Base-by-base conservation (phyloP, 306 rosid genomes). In the Parietaria judaica region DNA sequence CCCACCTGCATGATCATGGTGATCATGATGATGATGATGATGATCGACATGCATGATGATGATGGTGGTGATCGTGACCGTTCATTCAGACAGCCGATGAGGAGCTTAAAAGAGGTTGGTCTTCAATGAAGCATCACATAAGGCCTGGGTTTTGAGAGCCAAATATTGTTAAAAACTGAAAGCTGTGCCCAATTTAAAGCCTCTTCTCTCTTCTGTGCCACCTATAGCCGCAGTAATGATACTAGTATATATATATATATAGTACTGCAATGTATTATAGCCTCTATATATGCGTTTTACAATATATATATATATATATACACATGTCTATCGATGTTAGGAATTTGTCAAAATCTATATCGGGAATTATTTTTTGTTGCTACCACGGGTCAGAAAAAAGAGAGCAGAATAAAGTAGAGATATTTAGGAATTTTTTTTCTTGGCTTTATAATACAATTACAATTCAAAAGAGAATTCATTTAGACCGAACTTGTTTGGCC, bases 161-260 rank as follows among this genome's bases (percentile, higher is more conserved):
- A 71, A 66, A 63, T 64, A 74, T 66, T 55, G 73, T 72, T 58
- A 59, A 78, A 70, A 56, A 34, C 75, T 66, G 74, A 60, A 67
- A 58, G 52, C 56, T 44, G 6, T 56, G 61, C 70, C 66, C 53
- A 65, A 47, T 36, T 9, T 49, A 4, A 49, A 49, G 13, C 1
- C 51, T 61, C n/a, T 9, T 55, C n/a, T 14, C 7, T 41, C 6
- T 51, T 11, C 53, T 23, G 31, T 7, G 53, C 53, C 13, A 41
- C 45, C 6, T 41, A 49, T 49, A 49, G 15, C 53, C 53, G 3
- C 53, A 49, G 53, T 49, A 49, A n/a, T 49, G 13, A 49, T 49
- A 49, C 45, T 41, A 41, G 45, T 41, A 8, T 41, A 41, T 23
- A 23, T 41, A 8, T 41, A 41, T 23, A 23, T 23, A 8, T 41